Evolutionary conservation across 106 monocot genomes (phyloP), one percentile per base, ranked within the genome.

Genomic region (Apostasia ramifera): DNA sequence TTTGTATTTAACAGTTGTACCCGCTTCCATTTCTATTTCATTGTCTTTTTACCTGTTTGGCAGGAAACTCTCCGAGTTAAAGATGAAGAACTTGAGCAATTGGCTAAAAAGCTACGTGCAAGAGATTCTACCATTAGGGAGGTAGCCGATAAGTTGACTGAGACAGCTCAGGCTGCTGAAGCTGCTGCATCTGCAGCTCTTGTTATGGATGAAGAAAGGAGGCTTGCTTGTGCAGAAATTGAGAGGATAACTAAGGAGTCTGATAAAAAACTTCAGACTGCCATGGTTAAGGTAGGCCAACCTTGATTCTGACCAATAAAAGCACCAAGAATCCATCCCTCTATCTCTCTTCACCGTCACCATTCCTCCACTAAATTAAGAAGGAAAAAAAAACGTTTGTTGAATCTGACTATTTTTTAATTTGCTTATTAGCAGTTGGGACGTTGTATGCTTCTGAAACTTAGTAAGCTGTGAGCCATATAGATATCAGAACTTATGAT

Each of bases 41-140:
- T 65, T 12, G 4, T 63, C 65, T 37, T 65, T 64, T 37, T 2
- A 5, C 26, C 48, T 65, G 15, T 65, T 75, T 15, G 62, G 43
- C 70, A 98, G 97, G 92, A 98, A 71, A 98, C 97, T 49, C 82
- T 98, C 57, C 66, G 87, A 59, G 92, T 90, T 56, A 98, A 98
- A 84, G 97, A 98, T 70, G 92, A 98, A 46, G 92, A 98, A 66
- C 71, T 98, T 13, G 87, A 83, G n/a, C 86, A 83, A 44, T 64
- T 98, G 66, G 84, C 85, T 10, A 84, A 83, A 76, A 90, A 92
- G 44, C 63, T 90, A 44, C 86, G 90, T 63, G 86, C 87, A 47
- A 66, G 89, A 68, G 85, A 98, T 83, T 79, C 82, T 41, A 90
- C 85, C 39, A 90, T 98, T 73, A 90, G 75, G 61, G 86, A 92